Conservation (phyloP, 768 basidiomycete genomes). For the Termitomyces sp. region DNA sequence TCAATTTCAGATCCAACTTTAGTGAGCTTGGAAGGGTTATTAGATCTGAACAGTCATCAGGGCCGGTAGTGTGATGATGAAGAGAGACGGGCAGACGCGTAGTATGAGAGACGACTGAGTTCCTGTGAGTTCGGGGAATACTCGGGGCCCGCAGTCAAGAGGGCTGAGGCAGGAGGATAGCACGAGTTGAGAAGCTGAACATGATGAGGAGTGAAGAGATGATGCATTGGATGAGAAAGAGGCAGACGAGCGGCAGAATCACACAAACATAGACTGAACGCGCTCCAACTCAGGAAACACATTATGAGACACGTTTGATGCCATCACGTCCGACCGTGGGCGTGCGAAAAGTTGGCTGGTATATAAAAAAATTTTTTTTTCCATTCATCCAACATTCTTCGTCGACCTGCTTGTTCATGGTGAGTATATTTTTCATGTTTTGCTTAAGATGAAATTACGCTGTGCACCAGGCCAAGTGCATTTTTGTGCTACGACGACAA, state of each 20-base stretch:
- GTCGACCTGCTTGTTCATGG: conserved; percentile 9
- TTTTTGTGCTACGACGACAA: conserved; percentile 40
- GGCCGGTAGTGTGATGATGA: not conserved
- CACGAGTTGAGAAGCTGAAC: conserved; percentile 80
- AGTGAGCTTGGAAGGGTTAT: conserved; percentile 74
- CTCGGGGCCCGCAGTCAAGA: conserved; percentile 72
- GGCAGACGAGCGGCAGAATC: conserved; percentile 14
- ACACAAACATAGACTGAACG: conserved; percentile 7
- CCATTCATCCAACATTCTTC: not conserved
- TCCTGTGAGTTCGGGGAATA: conserved; percentile 83
- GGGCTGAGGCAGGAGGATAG: conserved; percentile 76
- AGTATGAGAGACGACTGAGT: conserved; percentile 80
- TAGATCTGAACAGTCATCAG: conserved; percentile 40
- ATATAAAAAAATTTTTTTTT: conserved; percentile 10
- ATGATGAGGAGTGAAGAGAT: conserved; percentile 79
- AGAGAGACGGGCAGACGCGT: conserved; percentile 44
- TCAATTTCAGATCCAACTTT: conserved; percentile 77
- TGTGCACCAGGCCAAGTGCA: conserved; percentile 60
- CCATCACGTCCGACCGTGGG: conserved; percentile 12
- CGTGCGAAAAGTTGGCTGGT: conserved; percentile 1
- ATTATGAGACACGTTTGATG: not conserved
- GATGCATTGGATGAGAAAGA: conserved; percentile 45
- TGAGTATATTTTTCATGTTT: conserved; percentile 13
- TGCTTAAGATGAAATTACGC: conserved; percentile 43
- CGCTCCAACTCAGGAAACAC: not conserved